phyloP scores from a whole-genome alignment of 768 basidiomycete species.

The Amanita rimosa region DNA sequence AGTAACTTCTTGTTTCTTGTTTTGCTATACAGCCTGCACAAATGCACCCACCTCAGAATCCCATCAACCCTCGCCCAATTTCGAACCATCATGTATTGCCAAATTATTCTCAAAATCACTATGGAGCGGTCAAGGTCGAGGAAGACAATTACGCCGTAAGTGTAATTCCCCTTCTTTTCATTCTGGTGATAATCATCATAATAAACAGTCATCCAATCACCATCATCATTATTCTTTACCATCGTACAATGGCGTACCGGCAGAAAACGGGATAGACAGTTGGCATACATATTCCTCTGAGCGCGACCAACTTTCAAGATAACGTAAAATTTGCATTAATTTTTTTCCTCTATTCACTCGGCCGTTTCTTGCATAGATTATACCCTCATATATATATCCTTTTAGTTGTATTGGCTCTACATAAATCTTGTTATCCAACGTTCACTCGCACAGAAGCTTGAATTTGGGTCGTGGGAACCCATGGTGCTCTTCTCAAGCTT shows the following conservation, averaged over 20 bases:
- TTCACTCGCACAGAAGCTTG: slow-evolving; percentile 13
- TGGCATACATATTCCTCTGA: slow-evolving; percentile 63
- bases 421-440: slow-evolving; percentile 8
- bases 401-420: slow-evolving; percentile 1
- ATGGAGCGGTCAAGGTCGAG: slow-evolving; percentile 53
- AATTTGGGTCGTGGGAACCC: slow-evolving; percentile 15
- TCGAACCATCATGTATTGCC: slow-evolving; percentile 28
- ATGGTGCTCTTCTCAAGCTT: slow-evolving; percentile 11
- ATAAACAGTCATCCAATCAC: slow-evolving; percentile 9
- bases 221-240: slow-evolving; percentile 33
- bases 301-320: slow-evolving; percentile 50
- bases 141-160: slow-evolving; percentile 51
- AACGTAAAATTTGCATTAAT: slow-evolving; percentile 14
- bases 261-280: slow-evolving; percentile 36
- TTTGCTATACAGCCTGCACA: slow-evolving; percentile 49
- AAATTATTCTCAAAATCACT: slow-evolving; percentile 34
- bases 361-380: slow-evolving; percentile 7
- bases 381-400: slow-evolving; percentile 2
- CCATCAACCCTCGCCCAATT: slow-evolving; percentile 36
- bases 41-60: slow-evolving; percentile 49
- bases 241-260: slow-evolving; percentile 34
- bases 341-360: not conserved
- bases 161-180: not conserved
- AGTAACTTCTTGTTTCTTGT: slow-evolving; percentile 35
- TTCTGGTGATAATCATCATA: not conserved